A percentile compares a stretch with the other conserved stretches of the same genome.
These are phyloP conservation scores for Hypericum androsaemum DNA, from an alignment of 345 rosid genomes.

Conservation along the genomic window DNA sequence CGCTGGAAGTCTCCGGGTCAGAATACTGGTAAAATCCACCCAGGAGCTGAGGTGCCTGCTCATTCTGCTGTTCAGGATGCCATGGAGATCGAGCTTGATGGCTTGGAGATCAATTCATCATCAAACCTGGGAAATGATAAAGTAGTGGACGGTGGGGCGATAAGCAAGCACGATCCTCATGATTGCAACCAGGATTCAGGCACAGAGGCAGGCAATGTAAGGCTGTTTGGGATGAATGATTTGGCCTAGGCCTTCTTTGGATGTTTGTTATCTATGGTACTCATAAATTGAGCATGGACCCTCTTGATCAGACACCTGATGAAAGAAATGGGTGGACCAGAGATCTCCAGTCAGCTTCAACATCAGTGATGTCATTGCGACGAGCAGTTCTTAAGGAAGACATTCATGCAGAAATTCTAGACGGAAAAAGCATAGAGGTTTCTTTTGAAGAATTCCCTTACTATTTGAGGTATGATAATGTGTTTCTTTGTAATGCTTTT, in stretches of 20 bases:
- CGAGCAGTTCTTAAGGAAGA: constrained; percentile 52
- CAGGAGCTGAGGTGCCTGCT: constrained; percentile 37
- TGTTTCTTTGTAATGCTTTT: constrained; percentile 2
- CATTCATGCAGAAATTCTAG: constrained; percentile 63
- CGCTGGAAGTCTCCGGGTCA: constrained; percentile 46
- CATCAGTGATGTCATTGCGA: constrained; percentile 44
- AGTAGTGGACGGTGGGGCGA: constrained; percentile 53
- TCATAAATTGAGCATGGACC: constrained; percentile 55
- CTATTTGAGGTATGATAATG: constrained; percentile 56
- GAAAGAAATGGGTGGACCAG: constrained; percentile 56
- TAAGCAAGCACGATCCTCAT: constrained; percentile 36
- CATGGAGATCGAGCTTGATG: constrained; percentile 41
- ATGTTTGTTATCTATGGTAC: constrained; percentile 51
- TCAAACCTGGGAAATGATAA: constrained; percentile 41
- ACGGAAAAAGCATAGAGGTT: constrained; percentile 56
- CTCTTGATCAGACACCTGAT: constrained; percentile 70
- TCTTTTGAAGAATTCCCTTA: constrained; percentile 81
- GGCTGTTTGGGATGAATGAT: constrained; percentile 55
- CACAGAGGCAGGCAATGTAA: constrained; percentile 64
- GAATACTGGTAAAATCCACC: constrained; percentile 35
- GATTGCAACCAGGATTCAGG: constrained; percentile 54
- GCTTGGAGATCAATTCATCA: constrained; percentile 48
- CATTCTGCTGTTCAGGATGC: constrained; percentile 44
- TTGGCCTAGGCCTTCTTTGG: constrained; percentile 51
- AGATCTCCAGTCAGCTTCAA: constrained; percentile 53